Base-by-base conservation (phyloP, 2,329 filamentous ascomycete species). In the Furcasterigmium furcatum region DNA sequence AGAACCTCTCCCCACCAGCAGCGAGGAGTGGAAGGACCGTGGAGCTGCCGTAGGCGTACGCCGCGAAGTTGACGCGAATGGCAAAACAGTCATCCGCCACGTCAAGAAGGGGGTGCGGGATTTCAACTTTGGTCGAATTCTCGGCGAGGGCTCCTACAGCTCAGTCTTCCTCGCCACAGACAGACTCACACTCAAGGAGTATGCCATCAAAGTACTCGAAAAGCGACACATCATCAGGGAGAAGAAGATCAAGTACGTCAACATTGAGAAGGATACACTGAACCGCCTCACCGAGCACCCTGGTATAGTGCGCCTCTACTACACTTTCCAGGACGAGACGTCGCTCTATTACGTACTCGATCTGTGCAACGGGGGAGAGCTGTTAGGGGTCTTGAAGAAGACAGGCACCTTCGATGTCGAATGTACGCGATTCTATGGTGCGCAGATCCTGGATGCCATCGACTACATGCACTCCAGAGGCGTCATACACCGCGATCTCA, bases 241-340 rank as follows among this genome's bases (percentile, higher is more conserved):
- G 71, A 97, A 96, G 69, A 99, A 99, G 77, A 95, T 99, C 60
- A 99, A 99, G 76, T 99, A 99, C 61, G 94, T 99, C 67, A 99
- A 97, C 68, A 99, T 99, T 58, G 94, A 99, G 68, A 96, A 96
- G 71, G 92, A 99, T 68, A 97, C 94, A 0, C 75, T 99, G 46
- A 99, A 99, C 62, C 85, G 94, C 52, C 74, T 99, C 47, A 97
- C 92, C 4, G 92, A 99, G 52, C 94, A 99, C 60, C 94, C 94
- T 7, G 94, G 94, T 18, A 92, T 99, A 48, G 91, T 99, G 46
- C 87, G 94, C 51, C 77, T 99, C 36, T 99, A 97, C 68, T 99
- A 99, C 68, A 99, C 94, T 2, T 99, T 99, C 61, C 94, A 99
- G 65, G 94, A 99, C 66, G 92, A 97, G 63, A 81, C 87, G 19